Evolutionary conservation across 495 filamentous ascomycete species (phyloP).

Genomic region (Podospora appendiculata): DNA sequence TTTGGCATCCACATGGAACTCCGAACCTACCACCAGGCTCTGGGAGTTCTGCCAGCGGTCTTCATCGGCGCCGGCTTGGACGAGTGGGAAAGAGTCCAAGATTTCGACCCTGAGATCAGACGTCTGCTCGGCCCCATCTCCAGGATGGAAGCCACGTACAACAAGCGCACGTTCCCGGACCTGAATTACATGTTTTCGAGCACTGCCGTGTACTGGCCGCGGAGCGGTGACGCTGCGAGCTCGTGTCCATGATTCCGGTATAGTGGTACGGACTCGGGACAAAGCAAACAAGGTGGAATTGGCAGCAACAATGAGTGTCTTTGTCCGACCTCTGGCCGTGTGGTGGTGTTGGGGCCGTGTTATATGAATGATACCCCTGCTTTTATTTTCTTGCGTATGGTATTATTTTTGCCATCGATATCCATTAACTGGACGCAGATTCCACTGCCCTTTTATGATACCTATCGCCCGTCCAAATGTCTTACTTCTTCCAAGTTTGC

Average conservation of each 20-base stretch:
- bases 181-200: conserved; percentile 29
- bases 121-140: conserved; percentile 9
- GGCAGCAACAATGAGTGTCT: neutral
- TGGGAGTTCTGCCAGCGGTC: conserved; percentile 28
- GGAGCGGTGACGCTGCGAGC: neutral
- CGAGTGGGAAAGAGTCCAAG: conserved; percentile 31
- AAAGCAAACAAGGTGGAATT: too few relatives aligned
- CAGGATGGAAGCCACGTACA: conserved; percentile 20
- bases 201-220: conserved; percentile 29
- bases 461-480: neutral
- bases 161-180: conserved; percentile 31
- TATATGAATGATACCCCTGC: neutral
- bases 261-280: too few relatives aligned
- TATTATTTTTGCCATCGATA: neutral
- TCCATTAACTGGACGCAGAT: too few relatives aligned
- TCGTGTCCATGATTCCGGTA: neutral
- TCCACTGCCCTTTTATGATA: too few relatives aligned
- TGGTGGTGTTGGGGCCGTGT: neutral
- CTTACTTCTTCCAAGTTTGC: neutral
- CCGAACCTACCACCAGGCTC: conserved; percentile 26
- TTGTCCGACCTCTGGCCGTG: neutral
- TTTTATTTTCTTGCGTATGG: neutral
- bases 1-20: conserved; percentile 58
- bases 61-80: conserved; percentile 35
- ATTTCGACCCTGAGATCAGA: neutral